A percentile compares a stretch with the other conserved stretches of the same genome.
Evolutionary conservation across 371 early-diverging fungal genomes (phyloP).

Genomic region (Funneliformis caledonium): DNA sequence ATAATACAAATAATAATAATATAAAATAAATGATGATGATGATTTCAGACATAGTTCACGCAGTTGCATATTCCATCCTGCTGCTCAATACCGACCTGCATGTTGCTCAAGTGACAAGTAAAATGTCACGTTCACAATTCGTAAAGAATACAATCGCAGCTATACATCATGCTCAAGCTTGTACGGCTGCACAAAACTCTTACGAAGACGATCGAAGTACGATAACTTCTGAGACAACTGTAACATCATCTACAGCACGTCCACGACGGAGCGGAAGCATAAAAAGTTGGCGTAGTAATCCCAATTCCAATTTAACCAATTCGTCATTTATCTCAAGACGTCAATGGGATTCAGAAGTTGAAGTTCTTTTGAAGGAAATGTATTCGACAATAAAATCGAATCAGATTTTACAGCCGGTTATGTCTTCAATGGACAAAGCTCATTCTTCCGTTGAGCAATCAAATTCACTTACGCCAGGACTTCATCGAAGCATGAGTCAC

Average conservation of each 20-base stretch:
- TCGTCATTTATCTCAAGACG: constrained; percentile 29
- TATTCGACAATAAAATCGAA: constrained; percentile 75
- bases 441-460: not conserved
- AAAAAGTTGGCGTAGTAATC: constrained; percentile 41
- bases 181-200: not conserved
- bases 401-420: constrained; percentile 73
- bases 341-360: constrained; percentile 49
- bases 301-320: constrained; percentile 40
- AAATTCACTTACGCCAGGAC: constrained; percentile 42
- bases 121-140: constrained; percentile 67
- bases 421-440: constrained; percentile 6
- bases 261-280: constrained; percentile 38
- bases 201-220: constrained; percentile 39
- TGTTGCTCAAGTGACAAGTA: constrained; percentile 71
- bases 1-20: not conserved
- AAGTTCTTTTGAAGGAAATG: constrained; percentile 60
- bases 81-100: constrained; percentile 93
- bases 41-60: constrained; percentile 74
- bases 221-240: constrained; percentile 32
- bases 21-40: not conserved
- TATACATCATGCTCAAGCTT: constrained; percentile 48
- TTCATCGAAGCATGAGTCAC: constrained; percentile 25
- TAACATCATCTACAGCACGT: constrained; percentile 40
- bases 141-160: constrained; percentile 64
- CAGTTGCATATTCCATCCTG: constrained; percentile 83